Conservation (phyloP, 2,329 filamentous ascomycete genomes). For the Fusarium sp. region DNA sequence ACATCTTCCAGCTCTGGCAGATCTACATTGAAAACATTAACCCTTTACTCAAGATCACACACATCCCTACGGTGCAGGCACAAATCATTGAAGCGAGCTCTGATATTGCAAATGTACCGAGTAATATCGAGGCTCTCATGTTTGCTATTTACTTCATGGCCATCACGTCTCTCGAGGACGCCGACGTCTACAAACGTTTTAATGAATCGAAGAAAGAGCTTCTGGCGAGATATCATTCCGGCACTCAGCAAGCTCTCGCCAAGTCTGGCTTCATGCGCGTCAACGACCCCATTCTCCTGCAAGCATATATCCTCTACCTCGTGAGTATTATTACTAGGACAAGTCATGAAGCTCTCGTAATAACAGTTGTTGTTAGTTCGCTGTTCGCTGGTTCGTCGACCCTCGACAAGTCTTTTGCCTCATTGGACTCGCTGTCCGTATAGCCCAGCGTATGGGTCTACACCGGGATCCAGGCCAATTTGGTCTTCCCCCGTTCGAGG, state of each 20-base stretch:
- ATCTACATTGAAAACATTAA: slow-evolving; percentile 77
- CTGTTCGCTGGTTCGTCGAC: slow-evolving; percentile 67
- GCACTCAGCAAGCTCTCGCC: slow-evolving; percentile 71
- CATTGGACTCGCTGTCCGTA: slow-evolving; percentile 72
- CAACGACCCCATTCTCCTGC: slow-evolving; percentile 72
- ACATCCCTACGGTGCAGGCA: slow-evolving; percentile 72
- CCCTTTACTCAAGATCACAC: slow-evolving; percentile 74
- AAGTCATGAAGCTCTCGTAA: background rate
- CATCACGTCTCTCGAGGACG: slow-evolving; percentile 66
- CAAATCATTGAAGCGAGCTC: slow-evolving; percentile 71
- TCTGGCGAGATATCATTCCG: slow-evolving; percentile 64
- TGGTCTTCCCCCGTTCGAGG: slow-evolving; percentile 67
- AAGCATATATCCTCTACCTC: slow-evolving; percentile 75
- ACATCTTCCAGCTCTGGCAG: slow-evolving; percentile 75
- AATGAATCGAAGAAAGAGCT: slow-evolving; percentile 63
- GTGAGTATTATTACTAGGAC: slow-evolving; percentile 56
- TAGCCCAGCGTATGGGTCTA: slow-evolving; percentile 76
- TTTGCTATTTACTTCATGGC: slow-evolving; percentile 73
- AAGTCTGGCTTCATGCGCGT: slow-evolving; percentile 75
- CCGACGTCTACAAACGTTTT: slow-evolving; percentile 65
- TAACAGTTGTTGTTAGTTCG: slow-evolving; percentile 43
- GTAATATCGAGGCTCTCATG: slow-evolving; percentile 73
- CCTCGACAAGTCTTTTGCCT: slow-evolving; percentile 62
- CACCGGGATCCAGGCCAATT: slow-evolving; percentile 70
- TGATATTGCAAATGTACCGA: slow-evolving; percentile 63